Evolutionary conservation across 1,284 basidiomycete genomes (phyloP).

Genomic region (Meira nashicola): DNA sequence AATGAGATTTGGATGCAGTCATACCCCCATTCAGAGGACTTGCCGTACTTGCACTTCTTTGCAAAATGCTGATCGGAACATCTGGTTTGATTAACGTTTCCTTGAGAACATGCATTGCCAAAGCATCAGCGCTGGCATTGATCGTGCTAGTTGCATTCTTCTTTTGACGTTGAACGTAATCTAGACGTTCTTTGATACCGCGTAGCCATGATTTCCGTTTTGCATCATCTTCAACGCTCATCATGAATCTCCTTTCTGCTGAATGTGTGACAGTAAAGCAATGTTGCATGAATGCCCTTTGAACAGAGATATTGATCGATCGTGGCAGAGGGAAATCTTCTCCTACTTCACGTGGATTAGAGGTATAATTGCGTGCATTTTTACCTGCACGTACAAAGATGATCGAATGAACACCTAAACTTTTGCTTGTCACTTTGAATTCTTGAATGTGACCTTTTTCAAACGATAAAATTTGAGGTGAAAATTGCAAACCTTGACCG

Average conservation of each 20-base stretch:
- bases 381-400: constrained; percentile 42
- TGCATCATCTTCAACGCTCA: constrained; percentile 30
- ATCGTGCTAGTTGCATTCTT: neutral
- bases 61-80: neutral
- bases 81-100: constrained; percentile 29
- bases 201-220: constrained; percentile 6
- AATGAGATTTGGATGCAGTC: too few relatives aligned
- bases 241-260: constrained; percentile 26
- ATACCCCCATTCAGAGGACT: neutral
- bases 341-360: neutral
- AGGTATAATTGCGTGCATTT: constrained; percentile 32
- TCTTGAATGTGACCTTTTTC: constrained; percentile 20
- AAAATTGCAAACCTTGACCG: constrained; percentile 39
- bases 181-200: neutral
- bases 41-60: constrained; percentile 9
- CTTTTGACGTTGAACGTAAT: neutral
- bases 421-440: constrained; percentile 41
- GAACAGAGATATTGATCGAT: constrained; percentile 30
- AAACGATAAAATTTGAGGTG: constrained; percentile 46
- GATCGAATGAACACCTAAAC: constrained; percentile 32
- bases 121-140: constrained; percentile 17
- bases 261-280: constrained; percentile 24
- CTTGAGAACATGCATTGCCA: constrained; percentile 29
- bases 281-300: constrained; percentile 41
- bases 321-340: constrained; percentile 18